A percentile compares a stretch with the other conserved stretches of the same genome.
Evolutionary conservation across 176 grass and related monocot genomes (phyloP).

Genomic region (Pontederia crassipes): DNA sequence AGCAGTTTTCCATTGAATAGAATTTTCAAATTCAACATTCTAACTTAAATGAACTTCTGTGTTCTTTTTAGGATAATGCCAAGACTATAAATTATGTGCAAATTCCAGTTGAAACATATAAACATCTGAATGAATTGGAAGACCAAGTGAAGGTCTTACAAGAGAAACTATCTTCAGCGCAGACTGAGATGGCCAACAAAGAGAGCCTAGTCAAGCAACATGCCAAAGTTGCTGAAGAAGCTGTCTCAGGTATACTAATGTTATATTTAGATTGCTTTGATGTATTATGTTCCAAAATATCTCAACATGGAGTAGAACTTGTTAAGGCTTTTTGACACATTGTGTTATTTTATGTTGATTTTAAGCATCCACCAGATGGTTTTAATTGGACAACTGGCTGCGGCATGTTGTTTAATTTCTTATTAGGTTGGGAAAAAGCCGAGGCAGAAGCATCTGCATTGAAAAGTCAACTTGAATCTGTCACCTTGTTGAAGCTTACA

Average conservation of each 20-base stretch:
- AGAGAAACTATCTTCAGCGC: slow-evolving; percentile 54
- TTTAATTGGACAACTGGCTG: background rate
- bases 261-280: background rate
- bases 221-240: slow-evolving; percentile 99
- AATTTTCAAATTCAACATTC: background rate
- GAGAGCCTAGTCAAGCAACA: slow-evolving; percentile 93
- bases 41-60: slow-evolving; percentile 23
- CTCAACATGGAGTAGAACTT: background rate
- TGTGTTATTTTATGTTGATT: background rate
- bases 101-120: slow-evolving; percentile 80
- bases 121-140: slow-evolving; percentile 69
- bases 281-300: background rate
- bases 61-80: slow-evolving; percentile 48
- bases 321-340: background rate
- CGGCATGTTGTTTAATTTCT: background rate
- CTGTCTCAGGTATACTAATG: slow-evolving; percentile 62
- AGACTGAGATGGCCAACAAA: slow-evolving; percentile 87
- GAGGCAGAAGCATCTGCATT: slow-evolving; percentile 86
- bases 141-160: slow-evolving; percentile 55
- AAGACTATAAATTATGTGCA: slow-evolving; percentile 61
- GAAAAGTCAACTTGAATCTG: slow-evolving; percentile 92
- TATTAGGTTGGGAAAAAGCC: slow-evolving; percentile 98
- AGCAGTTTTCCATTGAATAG: background rate
- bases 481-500: slow-evolving; percentile 75
- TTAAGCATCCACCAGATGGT: background rate